Conservation (phyloP, 371 early-diverging fungal genomes). For the Saksenaea oblongispora region DNA sequence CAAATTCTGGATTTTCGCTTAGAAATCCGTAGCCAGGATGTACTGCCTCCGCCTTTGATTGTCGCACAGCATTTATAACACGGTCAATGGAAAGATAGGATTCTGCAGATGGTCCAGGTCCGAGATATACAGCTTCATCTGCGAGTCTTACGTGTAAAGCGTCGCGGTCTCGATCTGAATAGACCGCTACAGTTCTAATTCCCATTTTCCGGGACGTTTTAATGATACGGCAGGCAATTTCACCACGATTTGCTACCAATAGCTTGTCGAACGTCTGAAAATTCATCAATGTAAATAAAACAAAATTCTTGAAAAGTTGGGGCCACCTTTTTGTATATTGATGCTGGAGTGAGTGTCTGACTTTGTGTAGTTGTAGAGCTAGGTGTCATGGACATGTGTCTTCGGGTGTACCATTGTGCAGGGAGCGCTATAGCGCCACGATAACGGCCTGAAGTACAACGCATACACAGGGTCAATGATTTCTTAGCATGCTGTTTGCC, state of each 20-base stretch:
- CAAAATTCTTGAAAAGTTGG: not conserved
- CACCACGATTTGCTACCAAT: conserved; percentile 60
- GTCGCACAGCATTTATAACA: conserved; percentile 60
- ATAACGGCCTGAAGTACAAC: not conserved
- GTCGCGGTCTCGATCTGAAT: conserved; percentile 75
- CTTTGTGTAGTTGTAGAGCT: not conserved
- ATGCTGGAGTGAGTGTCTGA: not conserved
- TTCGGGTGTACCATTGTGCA: not conserved
- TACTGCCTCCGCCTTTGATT: conserved; percentile 74
- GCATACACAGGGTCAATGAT: not conserved
- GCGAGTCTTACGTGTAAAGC: conserved; percentile 83
- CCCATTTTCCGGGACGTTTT: conserved; percentile 48
- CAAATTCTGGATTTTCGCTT: conserved; percentile 84
- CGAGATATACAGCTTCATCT: conserved; percentile 75
- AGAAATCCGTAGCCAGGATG: conserved; percentile 90
- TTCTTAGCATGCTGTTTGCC: not conserved
- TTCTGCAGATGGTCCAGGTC: conserved; percentile 65
- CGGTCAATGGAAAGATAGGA: conserved; percentile 73
- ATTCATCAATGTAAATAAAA: not conserved
- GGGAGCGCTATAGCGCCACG: not conserved
- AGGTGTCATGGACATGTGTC: not conserved
- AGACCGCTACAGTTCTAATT: conserved; percentile 54
- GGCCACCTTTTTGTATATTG: not conserved
- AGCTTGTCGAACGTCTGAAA: conserved; percentile 50
- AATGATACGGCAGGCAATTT: conserved; percentile 55